These are phyloP conservation scores for Pleurotus tuber-regium DNA, from an alignment of 768 basidiomycete species.

Conservation along the genomic window DNA sequence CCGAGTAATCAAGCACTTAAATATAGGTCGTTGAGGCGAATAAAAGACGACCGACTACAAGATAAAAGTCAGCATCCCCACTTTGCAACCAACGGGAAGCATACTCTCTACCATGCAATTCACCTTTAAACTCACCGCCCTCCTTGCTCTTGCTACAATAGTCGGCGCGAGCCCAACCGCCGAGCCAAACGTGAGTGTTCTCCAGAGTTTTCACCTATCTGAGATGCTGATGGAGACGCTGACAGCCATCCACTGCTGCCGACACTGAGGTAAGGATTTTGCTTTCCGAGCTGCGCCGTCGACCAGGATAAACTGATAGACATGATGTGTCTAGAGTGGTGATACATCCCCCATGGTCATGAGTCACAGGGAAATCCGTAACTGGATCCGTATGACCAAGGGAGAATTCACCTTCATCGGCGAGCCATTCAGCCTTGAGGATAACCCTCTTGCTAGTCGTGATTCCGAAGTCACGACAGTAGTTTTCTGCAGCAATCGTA, in stretches of 20 bases:
- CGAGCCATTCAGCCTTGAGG: background rate
- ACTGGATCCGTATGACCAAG: conserved; percentile 1
- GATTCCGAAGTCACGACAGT: background rate
- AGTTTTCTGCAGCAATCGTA: background rate
- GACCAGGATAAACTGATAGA: background rate
- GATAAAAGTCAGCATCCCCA: background rate
- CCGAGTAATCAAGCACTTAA: too few relatives aligned
- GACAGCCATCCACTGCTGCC: background rate
- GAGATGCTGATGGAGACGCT: background rate
- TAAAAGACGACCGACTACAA: background rate
- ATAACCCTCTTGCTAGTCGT: conserved; percentile 1
- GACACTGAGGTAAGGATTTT: background rate
- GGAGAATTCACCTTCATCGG: conserved; percentile 7
- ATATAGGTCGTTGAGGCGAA: background rate
- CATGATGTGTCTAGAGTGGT: background rate
- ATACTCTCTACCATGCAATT: background rate
- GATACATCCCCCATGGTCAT: background rate
- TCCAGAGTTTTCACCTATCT: background rate
- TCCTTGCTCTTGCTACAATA: background rate
- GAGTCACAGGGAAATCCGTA: background rate
- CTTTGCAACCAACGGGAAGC: background rate
- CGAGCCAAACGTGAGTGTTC: background rate
- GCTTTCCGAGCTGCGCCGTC: background rate
- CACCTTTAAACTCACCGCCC: background rate
- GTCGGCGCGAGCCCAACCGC: background rate